Percentiles rank a stretch among this genome's conserved stretches.
Evolutionary conservation across 2,329 filamentous ascomycete species (phyloP).

Genomic region (Colletotrichum sp.): DNA sequence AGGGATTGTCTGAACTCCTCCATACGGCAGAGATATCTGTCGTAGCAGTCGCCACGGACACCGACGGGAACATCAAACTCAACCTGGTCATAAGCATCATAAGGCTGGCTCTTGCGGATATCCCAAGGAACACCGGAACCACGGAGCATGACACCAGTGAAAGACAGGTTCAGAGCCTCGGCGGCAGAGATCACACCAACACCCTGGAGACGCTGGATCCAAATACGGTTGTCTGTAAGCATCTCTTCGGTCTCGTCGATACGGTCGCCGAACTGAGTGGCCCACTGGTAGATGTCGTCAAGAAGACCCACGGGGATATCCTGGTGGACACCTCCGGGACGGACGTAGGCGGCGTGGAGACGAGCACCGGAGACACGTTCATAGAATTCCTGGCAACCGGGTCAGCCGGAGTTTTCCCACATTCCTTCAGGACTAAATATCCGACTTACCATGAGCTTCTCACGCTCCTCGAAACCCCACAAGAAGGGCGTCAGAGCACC

Average conservation of each 20-base stretch:
- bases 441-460: slow-evolving; percentile 92
- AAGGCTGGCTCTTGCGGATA: slow-evolving; percentile 94
- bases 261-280: slow-evolving; percentile 96
- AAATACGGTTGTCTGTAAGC: slow-evolving; percentile 98
- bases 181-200: slow-evolving; percentile 89
- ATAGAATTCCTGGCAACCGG: slow-evolving; percentile 84
- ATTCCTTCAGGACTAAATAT: not conserved
- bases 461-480: slow-evolving; percentile 99
- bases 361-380: slow-evolving; percentile 98
- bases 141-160: slow-evolving; percentile 96
- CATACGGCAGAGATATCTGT: slow-evolving; percentile 98
- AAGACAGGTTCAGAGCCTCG: slow-evolving; percentile 96
- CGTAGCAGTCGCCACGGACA: slow-evolving; percentile 97
- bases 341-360: slow-evolving; percentile 95
- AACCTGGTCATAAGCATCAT: slow-evolving; percentile 96
- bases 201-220: slow-evolving; percentile 91
- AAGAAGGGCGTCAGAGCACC: slow-evolving; percentile 97
- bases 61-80: slow-evolving; percentile 98
- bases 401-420: not conserved
- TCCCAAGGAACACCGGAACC: slow-evolving; percentile 97
- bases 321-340: slow-evolving; percentile 94
- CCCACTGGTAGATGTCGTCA: slow-evolving; percentile 99
- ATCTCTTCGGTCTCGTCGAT: slow-evolving; percentile 99
- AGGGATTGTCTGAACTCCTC: slow-evolving; percentile 99
- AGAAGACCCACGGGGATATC: slow-evolving; percentile 92